phyloP scores from a whole-genome alignment of 2,329 filamentous ascomycete species.

The Arthrobotrys entomopaga region DNA sequence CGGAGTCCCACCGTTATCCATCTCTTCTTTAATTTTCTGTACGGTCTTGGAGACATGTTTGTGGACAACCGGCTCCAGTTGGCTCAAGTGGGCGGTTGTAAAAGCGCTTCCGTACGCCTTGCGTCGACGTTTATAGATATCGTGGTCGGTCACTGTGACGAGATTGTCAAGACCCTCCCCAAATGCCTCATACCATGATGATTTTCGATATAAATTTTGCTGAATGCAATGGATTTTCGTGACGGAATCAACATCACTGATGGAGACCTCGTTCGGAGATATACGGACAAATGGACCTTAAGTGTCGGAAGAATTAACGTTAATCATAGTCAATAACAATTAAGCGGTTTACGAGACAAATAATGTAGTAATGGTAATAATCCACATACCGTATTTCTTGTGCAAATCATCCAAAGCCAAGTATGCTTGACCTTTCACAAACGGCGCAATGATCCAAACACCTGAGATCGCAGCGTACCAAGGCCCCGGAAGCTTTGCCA shows the following conservation, averaged over 20 bases:
- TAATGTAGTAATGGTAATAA: too few relatives aligned
- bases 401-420: too few relatives aligned
- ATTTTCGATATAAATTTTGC: constrained; percentile 19
- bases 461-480: too few relatives aligned
- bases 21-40: constrained; percentile 17
- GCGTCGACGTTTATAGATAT: not conserved
- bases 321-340: too few relatives aligned
- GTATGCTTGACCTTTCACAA: too few relatives aligned
- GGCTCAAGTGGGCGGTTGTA: constrained; percentile 15
- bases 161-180: constrained; percentile 6
- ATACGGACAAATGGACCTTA: constrained; percentile 29
- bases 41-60: constrained; percentile 11
- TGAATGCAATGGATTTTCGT: constrained; percentile 19
- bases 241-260: constrained; percentile 12
- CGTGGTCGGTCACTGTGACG: not conserved
- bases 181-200: not conserved
- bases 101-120: constrained; percentile 13
- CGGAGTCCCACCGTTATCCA: not conserved
- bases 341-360: too few relatives aligned
- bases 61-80: constrained; percentile 17
- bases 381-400: too few relatives aligned
- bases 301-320: too few relatives aligned
- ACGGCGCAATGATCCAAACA: too few relatives aligned
- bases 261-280: constrained; percentile 20
- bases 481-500: too few relatives aligned